phyloP scores from a whole-genome alignment of 306 rosid genomes.

The Lathyrus sativus region DNA sequence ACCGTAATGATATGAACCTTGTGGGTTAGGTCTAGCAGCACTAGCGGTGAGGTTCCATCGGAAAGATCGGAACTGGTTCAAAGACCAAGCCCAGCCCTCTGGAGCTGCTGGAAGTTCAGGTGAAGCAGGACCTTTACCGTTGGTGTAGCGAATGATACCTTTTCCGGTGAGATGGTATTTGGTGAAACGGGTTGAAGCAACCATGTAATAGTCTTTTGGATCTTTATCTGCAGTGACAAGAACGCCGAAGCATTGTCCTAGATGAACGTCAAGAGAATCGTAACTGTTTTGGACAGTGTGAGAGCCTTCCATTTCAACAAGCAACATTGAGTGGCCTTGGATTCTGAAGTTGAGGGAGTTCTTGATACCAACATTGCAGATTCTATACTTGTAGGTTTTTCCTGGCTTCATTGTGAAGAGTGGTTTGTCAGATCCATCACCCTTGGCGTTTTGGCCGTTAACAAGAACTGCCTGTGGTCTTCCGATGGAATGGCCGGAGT shows the following conservation, averaged over 20 bases:
- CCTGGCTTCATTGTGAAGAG: slow-evolving; percentile 75
- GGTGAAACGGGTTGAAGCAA: slow-evolving; percentile 74
- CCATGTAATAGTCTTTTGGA: slow-evolving; percentile 70
- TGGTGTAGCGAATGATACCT: slow-evolving; percentile 55
- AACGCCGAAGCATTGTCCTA: slow-evolving; percentile 66
- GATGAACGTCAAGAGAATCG: slow-evolving; percentile 72
- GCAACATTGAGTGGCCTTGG: slow-evolving; percentile 66
- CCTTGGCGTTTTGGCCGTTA: slow-evolving; percentile 65
- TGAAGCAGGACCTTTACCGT: slow-evolving; percentile 59
- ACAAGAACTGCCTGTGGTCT: slow-evolving; percentile 68
- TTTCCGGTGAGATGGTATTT: slow-evolving; percentile 47
- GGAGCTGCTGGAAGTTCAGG: slow-evolving; percentile 63
- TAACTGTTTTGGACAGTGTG: slow-evolving; percentile 72
- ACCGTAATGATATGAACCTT: slow-evolving; percentile 85
- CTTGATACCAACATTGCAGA: slow-evolving; percentile 80
- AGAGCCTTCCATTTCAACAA: slow-evolving; percentile 89
- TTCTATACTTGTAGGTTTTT: slow-evolving; percentile 70
- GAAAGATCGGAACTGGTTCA: slow-evolving; percentile 77
- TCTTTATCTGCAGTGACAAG: slow-evolving; percentile 70
- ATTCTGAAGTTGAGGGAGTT: slow-evolving; percentile 70
- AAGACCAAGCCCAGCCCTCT: slow-evolving; percentile 88
- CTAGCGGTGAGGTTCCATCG: slow-evolving; percentile 88
- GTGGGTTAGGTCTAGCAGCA: slow-evolving; percentile 97
- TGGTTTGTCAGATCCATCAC: slow-evolving; percentile 62
- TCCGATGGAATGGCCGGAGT: slow-evolving; percentile 60